Evolutionary conservation across 1,284 basidiomycete species (phyloP), one percentile per base, ranked within the genome.

Genomic region (Cutaneotrichosporon spelunceum): DNA sequence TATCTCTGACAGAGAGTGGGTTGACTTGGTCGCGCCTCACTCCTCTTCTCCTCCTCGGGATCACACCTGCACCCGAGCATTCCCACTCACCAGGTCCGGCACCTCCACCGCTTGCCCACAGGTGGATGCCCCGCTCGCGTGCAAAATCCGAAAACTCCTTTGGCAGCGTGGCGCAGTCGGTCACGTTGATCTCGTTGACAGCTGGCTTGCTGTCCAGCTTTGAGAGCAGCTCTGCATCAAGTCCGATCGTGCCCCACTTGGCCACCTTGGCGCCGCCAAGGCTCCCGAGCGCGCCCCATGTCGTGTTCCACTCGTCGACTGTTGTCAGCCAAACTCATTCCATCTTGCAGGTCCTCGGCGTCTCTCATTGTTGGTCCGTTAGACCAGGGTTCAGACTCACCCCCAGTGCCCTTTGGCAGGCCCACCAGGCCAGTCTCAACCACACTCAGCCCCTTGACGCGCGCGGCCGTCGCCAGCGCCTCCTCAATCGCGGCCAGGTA

Each of bases 41-140:
- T 19, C 36, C 5, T 14, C 36, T 16, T 19, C 11, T 5, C 36
- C 13, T 14, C 36, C 13, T 16, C 36, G 13, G 16, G 14, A 19
- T 19, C 36, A 39, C 36, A 39, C 6, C 36, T 39, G 6, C 16
- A 10, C 36, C 36, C 13, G 6, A 10, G 16, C 4, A 5, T 19
- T 13, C 11, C 16, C 39, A 42, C 39, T 42, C 39, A 77, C 77
- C 74, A 45, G 72, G 70, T 1, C 78, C 75, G 53, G 74, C 72
- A 6, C 76, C 74, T 5, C 74, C 73, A 1, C 76, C 76, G 10
- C 77, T 75, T 3, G 78, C 77, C 78, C 78, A 79, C 1, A 79
- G 62, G 53, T 75, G 67, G 7, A 79, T 70, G 9, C 69, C 70
- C 16, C 68, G 63, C 36, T 66, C 64, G 53, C 61, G 70, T 0